Base-by-base conservation (phyloP, 1,284 basidiomycete species). In the Cutaneotrichosporon daszewskae region DNA sequence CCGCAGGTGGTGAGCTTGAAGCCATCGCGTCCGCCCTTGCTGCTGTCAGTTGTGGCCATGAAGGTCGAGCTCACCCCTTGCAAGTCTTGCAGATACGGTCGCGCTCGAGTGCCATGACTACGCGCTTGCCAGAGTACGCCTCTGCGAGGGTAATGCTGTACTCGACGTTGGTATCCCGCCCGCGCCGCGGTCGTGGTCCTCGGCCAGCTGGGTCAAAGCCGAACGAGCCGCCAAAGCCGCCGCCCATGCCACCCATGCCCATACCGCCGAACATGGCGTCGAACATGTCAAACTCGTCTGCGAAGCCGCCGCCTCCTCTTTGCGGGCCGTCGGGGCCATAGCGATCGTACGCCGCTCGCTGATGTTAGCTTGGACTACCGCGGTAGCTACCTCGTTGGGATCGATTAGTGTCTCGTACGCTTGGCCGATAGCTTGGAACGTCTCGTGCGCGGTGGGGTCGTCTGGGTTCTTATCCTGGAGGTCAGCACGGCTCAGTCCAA, bases 341-440 rank as follows among this genome's bases (percentile, higher is more conserved):
- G 37, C 72, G 74, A 61, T 98, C 91, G 62, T 96, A 98, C 4
- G 79, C 69, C 28, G 82, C 83, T 44, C 90, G 79, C 47, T 82
- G 25, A 11, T 14, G 35, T 51, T 17, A 50, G 52, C 23, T 6
- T 18, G 6, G 4, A 1, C 27, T 17, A 16, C 17, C 2, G 10
- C 23, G 26, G 17, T 14, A 37, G 48, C 16, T 25, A 68, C 68
- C 31, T 65, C 61, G 39, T 91, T 73, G 1, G 83, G 75, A 61
- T 92, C 85, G 57, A 80, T 83, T 12, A 95, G 74, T 32, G 87
- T 84, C 67, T 94, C 90, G 60, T 94, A 95, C 79, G 90, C 90
- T 23, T 86, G 82, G 34, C 80, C 84, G 69, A 94, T 84, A 57
- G 87, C 84, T 66, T 94, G 89, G 59, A 94, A 94, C 46, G 83